Evolutionary conservation across 202 grass and related monocot genomes (phyloP).

Genomic region (Saccharum hybrid): DNA sequence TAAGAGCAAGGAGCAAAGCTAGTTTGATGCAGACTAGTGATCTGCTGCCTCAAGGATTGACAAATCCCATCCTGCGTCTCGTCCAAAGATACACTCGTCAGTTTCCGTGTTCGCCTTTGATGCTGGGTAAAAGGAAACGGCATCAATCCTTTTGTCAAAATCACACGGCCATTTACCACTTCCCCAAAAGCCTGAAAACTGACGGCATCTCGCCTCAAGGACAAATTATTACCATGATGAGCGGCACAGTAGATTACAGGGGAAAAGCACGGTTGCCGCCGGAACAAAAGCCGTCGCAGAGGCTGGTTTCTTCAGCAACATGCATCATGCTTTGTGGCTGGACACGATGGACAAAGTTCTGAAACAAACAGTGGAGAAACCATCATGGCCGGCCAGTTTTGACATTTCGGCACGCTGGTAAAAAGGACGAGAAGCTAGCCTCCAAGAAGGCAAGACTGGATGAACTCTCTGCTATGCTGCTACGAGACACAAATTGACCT

Average conservation of each 20-base stretch:
- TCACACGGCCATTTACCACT: conserved; percentile 52
- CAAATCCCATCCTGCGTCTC: conserved; percentile 45
- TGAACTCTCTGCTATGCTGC: conserved; percentile 27
- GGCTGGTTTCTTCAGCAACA: conserved; percentile 50
- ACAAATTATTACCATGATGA: conserved; percentile 59
- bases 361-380: conserved; percentile 36
- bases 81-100: conserved; percentile 36
- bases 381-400: conserved; percentile 48
- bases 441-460: conserved; percentile 47
- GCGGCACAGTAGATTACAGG: conserved; percentile 50
- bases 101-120: conserved; percentile 50
- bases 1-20: conserved; percentile 33
- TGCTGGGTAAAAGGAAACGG: conserved; percentile 31
- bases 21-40: conserved; percentile 23
- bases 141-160: conserved; percentile 54
- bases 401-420: conserved; percentile 34
- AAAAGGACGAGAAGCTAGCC: conserved; percentile 43
- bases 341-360: conserved; percentile 40
- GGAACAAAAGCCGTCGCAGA: conserved; percentile 50
- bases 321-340: conserved; percentile 49
- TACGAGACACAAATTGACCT: conserved; percentile 29
- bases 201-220: conserved; percentile 41
- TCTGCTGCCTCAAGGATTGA: conserved; percentile 58
- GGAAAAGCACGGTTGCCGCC: conserved; percentile 41
- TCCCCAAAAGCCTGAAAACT: conserved; percentile 47